Evolutionary conservation across 371 early-diverging fungal species (phyloP), one percentile per base, ranked within the genome.

Genomic region (Mucor racemosus): DNA sequence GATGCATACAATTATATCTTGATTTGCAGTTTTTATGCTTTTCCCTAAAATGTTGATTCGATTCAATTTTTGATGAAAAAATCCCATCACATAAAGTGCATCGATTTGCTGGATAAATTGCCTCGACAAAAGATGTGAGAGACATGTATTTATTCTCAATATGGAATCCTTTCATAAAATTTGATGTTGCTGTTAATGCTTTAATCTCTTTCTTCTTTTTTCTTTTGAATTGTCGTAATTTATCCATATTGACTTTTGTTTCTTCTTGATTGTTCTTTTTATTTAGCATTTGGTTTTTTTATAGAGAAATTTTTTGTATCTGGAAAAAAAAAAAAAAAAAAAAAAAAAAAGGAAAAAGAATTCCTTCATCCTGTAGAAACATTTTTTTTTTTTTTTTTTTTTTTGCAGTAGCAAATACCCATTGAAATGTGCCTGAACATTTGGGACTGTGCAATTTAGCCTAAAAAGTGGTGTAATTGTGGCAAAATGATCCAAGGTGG

Each of bases 1-100:
- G 69, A 42, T 77, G 75, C 35, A 77, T 68, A 53, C 77, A 77
- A 2, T 71, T 38, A 57, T 74, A 77, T 14, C 72, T 68, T 48
- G 66, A 54, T 15, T 64, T 63, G 41, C 54, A 31, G 26, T 56
- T 67, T 14, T 65, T 68, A 41, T 76, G 77, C 14, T 58, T 44
- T 48, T 68, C 65, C 15, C 53, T 60, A 41, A 58, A 62, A 26
- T 77, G 77, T 26, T 55, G 21, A 46, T 63, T 65, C 1, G 68
- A 66, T 13, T 65, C 75, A 13, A 15, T 50, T 58, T 40, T 66
- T 21, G 64, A 64, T n/a, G 62, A 26, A 42, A 71, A 74, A 21
- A 58, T 46, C 39, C 60, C 44, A 63, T 74, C 62, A 46, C 77
- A 76, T 35, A 65, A 26, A 21, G 69, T 64, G 54, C 77, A 76